Base-by-base conservation (phyloP, 1,284 basidiomycete species). In the Tranzscheliella williamsii region DNA sequence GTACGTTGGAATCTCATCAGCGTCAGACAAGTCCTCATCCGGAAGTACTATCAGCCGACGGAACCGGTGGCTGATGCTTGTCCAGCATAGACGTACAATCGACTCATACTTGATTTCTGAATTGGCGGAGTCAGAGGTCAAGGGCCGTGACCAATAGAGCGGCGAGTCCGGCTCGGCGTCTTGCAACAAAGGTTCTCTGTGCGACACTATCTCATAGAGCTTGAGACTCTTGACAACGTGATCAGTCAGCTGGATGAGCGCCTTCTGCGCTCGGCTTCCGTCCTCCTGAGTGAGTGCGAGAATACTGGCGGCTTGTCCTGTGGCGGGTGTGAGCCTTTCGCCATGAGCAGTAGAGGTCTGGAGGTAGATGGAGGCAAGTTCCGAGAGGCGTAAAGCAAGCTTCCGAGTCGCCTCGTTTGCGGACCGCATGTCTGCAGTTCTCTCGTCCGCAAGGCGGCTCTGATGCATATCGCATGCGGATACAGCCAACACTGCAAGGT, bases 81-180 rank as follows among this genome's bases (percentile, higher is more conserved):
- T 65, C 62, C 62, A 65, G 27, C 55, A 58, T 2, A 65, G 40
- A 5, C 62, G 43, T 2, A 65, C 62, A 23, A 65, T 44, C 4
- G 62, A 65, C 13, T 65, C 62, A 39, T 60, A 65, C 62, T 60
- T 65, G 51, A 65, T 43, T 29, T 65, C 62, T 12, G 56, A 41
- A 44, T 65, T 56, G 18, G 55, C 43, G 13, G 55, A 55, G 13
- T 45, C 41, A 22, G 55, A 55, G 5, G 51, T 40, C 17, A 60
- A 21, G 4, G 62, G 62, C 20, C 56, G n/a, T 5, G 51, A 50
- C 55, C 56, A 65, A 33, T 65, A 65, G 13, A 55, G 27, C 20
- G 43, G 43, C 38, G 55, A 60, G 18, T 58, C 51, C 6, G 61
- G 61, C 35, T 64, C 61, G 41, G 49, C 47, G 21, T 57, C 49